Conservation (phyloP, 768 basidiomycete species). For the Lyophyllum decastes region DNA sequence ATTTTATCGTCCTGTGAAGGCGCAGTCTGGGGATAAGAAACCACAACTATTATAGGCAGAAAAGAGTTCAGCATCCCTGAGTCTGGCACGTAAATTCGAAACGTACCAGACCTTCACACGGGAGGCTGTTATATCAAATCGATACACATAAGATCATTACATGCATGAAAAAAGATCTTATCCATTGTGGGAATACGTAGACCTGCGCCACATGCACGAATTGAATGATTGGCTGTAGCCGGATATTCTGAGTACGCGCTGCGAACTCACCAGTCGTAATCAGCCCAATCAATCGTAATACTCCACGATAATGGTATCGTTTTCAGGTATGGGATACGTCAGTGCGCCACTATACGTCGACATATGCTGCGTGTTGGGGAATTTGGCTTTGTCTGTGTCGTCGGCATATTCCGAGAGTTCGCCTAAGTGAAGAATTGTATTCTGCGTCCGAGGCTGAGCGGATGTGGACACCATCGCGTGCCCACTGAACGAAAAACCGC, state of each 20-base stretch:
- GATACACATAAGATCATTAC: no score
- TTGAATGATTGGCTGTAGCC: background rate
- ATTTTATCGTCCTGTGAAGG: no score
- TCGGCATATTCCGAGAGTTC: background rate
- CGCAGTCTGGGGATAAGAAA: no score
- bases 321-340: background rate
- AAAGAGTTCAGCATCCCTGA: no score
- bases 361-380: constrained; percentile 1
- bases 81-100: no score
- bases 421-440: background rate
- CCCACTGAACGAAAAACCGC: constrained; percentile 7
- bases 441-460: background rate
- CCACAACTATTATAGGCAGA: no score
- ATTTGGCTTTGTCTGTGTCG: background rate
- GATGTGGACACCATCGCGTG: background rate
- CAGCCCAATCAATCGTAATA: background rate
- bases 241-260: background rate
- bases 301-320: background rate
- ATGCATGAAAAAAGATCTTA: no score
- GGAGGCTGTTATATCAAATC: no score
- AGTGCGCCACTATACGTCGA: constrained; percentile 4
- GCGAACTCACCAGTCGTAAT: background rate
- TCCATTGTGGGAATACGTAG: no score
- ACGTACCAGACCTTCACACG: no score
- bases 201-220: background rate